Evolutionary conservation across 495 filamentous ascomycete genomes (phyloP), one percentile per base, ranked within the genome.

Genomic region (Platismatia glauca): DNA sequence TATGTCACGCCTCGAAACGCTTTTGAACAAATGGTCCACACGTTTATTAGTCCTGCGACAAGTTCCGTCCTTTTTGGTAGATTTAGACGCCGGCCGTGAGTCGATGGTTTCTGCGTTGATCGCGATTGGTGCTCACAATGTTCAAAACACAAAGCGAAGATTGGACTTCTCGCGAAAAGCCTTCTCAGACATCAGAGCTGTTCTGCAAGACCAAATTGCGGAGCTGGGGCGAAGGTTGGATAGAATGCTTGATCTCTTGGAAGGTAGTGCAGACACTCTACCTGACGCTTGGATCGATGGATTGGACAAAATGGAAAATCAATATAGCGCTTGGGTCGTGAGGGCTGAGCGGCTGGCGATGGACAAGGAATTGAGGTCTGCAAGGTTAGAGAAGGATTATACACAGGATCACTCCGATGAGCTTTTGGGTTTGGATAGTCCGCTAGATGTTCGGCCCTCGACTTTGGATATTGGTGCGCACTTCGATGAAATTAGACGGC

Each of bases 231-330:
- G 81, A 43, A 76, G 84, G 29, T 77, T 97, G 71, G 94, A 98
- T 71, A 79, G 75, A 16, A 89, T 95, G 80, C 80, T 97, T 9
- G 92, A 97, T 68, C 77, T 83, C 13, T 75, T 97, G 13, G 94
- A 96, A 70, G 91, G 89, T 7, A 80, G 84, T 33, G 78, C 86
- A 59, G 94, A 98, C 67, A 87, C 87, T 4, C 71, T 98, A 13
- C 94, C 94, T 0, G 90, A 95, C 38, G 68, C 74, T 24, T 98
- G 95, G 95, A 83, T 97, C 55, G 89, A 92, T 61, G 79, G 85
- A 9, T 82, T 97, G 68, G 95, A 97, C 70, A 71, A 73, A 0
- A 74, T 96, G 18, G 95, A 98, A 68, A 78, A 82, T 15, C 82
- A 87, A n/a, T 96, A 91, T 73, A 81, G 83, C 11, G 76, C 82